Percentiles rank a stretch among this genome's conserved stretches.
These are phyloP conservation scores for Euphorbia corollata DNA, from an alignment of 441 rosid genomes.

Conservation along the genomic window DNA sequence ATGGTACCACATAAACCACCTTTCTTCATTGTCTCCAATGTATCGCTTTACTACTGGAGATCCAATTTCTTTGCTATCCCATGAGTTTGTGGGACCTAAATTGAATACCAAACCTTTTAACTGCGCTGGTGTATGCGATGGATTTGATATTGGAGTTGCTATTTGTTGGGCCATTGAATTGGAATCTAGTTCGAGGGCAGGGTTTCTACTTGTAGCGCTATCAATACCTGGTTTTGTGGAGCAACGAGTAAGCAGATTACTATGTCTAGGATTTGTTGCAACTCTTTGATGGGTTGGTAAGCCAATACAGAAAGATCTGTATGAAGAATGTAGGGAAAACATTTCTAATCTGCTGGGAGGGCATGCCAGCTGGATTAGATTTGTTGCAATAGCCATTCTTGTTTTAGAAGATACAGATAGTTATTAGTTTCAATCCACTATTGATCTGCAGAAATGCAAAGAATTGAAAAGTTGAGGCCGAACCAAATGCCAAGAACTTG, in stretches of 20 bases:
- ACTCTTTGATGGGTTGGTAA: neutral
- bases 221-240: conserved; percentile 35
- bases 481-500: neutral
- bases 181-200: conserved; percentile 12
- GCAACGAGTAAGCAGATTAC: conserved; percentile 25
- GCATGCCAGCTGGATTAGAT: conserved; percentile 21
- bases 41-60: conserved; percentile 69
- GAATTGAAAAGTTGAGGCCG: neutral
- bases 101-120: conserved; percentile 35
- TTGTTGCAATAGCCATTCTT: conserved; percentile 17
- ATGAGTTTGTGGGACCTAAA: conserved; percentile 37
- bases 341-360: conserved; percentile 16
- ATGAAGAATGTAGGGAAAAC: conserved; percentile 19
- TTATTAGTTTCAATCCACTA: conserved; percentile 27
- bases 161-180: conserved; percentile 19
- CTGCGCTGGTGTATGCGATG: neutral
- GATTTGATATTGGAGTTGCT: conserved; percentile 16
- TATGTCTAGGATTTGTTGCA: conserved; percentile 11
- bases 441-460: neutral
- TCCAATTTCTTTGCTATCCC: conserved; percentile 48
- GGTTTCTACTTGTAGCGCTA: conserved; percentile 10
- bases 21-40: conserved; percentile 65
- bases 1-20: conserved; percentile 85
- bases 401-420: conserved; percentile 16
- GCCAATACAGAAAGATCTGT: neutral